Base-by-base conservation (phyloP, 2,329 filamentous ascomycete genomes). In the Cadophora gregata region DNA sequence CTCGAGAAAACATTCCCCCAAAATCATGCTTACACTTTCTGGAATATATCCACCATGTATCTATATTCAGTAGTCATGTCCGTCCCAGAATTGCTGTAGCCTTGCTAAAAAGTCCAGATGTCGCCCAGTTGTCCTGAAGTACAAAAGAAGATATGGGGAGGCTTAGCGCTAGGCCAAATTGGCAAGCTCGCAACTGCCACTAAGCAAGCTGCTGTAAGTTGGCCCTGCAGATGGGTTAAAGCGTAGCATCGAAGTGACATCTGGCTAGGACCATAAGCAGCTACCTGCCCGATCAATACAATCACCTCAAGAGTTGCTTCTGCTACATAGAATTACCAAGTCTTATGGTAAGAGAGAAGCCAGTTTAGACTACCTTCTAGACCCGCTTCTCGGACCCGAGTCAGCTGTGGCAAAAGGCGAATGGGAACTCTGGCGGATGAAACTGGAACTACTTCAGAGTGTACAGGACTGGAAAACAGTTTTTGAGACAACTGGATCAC, bases 361-460 rank as follows among this genome's bases (percentile, higher is more conserved):
- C 51, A 68, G 68, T 27, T 63, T 77, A 19, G 71, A 74, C 6
- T 76, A 74, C 67, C 67, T 77, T 8, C 65, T 72, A 25, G 73
- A 77, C 65, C 64, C 67, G 31, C 65, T 72, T 42, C 68, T 78
- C 51, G 77, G 77, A 31, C 73, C 75, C n/a, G 73, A 75, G 50
- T 78, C 76, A 36, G 59, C 61, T 24, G 64, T 76, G 47, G 75
- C 77, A 6, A 78, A 78, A 62, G 74, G 76, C 9, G 76, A 77
- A 42, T 78, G 76, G 77, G 70, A 74, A 50, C 63, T 78, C 25
- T 76, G 75, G 73, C 75, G 72, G 63, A 67, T 74, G 21, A 75
- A 73, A 55, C 61, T 78, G 42, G 67, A 69, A 51, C 61, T 75
- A 7, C 63, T 77, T 63, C 67, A 71, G 60, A 53, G 70, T 47